These are phyloP conservation scores for Xylaria sp. DNA, from an alignment of 2,329 filamentous ascomycete species.

Conservation along the genomic window DNA sequence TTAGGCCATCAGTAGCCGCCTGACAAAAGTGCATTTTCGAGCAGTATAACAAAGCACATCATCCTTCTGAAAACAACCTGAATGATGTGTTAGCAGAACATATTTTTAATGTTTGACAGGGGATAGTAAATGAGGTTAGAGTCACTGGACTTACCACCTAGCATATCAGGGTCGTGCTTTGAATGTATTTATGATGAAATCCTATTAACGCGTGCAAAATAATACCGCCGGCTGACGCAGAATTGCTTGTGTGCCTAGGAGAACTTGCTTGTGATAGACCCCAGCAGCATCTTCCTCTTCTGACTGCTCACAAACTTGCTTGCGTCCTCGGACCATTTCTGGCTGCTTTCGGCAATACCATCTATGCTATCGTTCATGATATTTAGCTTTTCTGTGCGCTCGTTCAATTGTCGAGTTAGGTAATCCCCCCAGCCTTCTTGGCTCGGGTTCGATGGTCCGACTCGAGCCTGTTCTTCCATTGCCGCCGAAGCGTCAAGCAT, in stretches of 20 bases:
- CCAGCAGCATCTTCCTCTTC: conserved; percentile 83
- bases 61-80: too few relatives aligned
- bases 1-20: too few relatives aligned
- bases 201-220: not conserved
- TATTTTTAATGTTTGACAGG: too few relatives aligned
- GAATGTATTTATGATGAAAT: too few relatives aligned
- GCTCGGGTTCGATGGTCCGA: conserved; percentile 43
- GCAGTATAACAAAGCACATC: too few relatives aligned
- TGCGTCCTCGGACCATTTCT: conserved; percentile 85
- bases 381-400: conserved; percentile 85
- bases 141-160: too few relatives aligned
- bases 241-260: conserved; percentile 23
- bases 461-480: conserved; percentile 68
- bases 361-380: conserved; percentile 87
- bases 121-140: too few relatives aligned
- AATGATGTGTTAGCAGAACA: too few relatives aligned
- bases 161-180: too few relatives aligned
- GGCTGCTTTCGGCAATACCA: conserved; percentile 77
- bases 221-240: not conserved
- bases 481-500: conserved; percentile 81
- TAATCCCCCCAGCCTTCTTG: conserved; percentile 78
- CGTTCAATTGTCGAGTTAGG: conserved; percentile 84
- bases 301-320: conserved; percentile 85
- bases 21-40: too few relatives aligned
- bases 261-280: conserved; percentile 68